A percentile compares a stretch with the other conserved stretches of the same genome.
Evolutionary conservation across 345 rosid species (phyloP).

Genomic region (Adansonia digitata): DNA sequence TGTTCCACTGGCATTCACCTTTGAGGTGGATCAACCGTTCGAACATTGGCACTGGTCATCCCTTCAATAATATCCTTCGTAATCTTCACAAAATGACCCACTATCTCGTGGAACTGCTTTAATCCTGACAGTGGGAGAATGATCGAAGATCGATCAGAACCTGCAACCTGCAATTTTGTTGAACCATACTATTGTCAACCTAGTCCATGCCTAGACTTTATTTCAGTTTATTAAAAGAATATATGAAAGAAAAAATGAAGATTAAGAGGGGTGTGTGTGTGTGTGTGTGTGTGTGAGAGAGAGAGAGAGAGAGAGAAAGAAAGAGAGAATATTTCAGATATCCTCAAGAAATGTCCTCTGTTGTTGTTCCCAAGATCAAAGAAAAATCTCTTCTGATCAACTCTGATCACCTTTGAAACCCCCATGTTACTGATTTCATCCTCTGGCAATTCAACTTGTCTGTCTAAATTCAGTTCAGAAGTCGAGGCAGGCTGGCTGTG

Average conservation of each 20-base stretch:
- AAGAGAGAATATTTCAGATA: conserved; percentile 68
- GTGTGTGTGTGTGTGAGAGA: background rate
- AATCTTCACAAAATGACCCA: conserved; percentile 93
- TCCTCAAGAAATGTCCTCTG: conserved; percentile 90
- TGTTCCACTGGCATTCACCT: conserved; percentile 46
- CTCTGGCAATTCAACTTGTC: conserved; percentile 60
- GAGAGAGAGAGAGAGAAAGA: background rate
- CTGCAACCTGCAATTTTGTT: conserved; percentile 73
- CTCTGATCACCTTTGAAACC: conserved; percentile 86
- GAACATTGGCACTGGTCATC: conserved; percentile 77
- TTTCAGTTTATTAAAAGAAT: no score
- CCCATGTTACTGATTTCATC: conserved; percentile 61
- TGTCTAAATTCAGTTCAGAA: conserved; percentile 65
- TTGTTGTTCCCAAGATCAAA: conserved; percentile 92
- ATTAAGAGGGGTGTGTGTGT: no score
- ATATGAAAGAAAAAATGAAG: no score
- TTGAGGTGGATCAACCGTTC: conserved; percentile 87
- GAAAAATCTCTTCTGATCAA: conserved; percentile 89
- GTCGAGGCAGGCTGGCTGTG: conserved; percentile 66
- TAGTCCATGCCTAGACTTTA: background rate
- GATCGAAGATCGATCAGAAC: conserved; percentile 92
- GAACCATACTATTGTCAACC: background rate
- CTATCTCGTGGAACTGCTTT: conserved; percentile 88
- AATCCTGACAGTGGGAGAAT: conserved; percentile 89
- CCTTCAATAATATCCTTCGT: conserved; percentile 87